phyloP scores from a whole-genome alignment of 2,329 filamentous ascomycete genomes.

The Clarireedia homoeocarpa region DNA sequence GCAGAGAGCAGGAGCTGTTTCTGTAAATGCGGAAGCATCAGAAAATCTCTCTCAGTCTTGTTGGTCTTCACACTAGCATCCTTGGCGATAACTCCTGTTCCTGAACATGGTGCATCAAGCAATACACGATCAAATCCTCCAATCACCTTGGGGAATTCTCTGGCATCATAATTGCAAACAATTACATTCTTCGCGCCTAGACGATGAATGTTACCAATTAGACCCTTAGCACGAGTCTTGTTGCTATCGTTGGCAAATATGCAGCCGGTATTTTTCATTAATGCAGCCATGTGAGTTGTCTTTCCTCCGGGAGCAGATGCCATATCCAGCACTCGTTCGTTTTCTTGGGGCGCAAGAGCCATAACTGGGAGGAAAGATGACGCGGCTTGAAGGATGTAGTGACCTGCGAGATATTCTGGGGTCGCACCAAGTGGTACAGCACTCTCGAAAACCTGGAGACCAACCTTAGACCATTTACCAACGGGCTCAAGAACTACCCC shows the following conservation, averaged over 20 bases:
- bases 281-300: slow-evolving; percentile 88
- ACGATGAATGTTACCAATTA: slow-evolving; percentile 96
- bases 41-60: slow-evolving; percentile 92
- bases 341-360: slow-evolving; percentile 88
- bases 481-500: slow-evolving; percentile 94
- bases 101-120: slow-evolving; percentile 90
- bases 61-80: slow-evolving; percentile 97
- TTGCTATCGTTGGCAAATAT: slow-evolving; percentile 96
- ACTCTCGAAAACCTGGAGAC: slow-evolving; percentile 91
- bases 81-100: slow-evolving; percentile 95
- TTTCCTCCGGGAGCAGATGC: slow-evolving; percentile 93
- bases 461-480: slow-evolving; percentile 98
- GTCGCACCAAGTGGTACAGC: slow-evolving; percentile 77
- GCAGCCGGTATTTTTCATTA: slow-evolving; percentile 96
- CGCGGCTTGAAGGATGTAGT: slow-evolving; percentile 96
- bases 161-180: slow-evolving; percentile 90
- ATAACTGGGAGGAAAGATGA: slow-evolving; percentile 97
- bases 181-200: slow-evolving; percentile 89
- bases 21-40: slow-evolving; percentile 86
- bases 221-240: slow-evolving; percentile 87
- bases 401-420: slow-evolving; percentile 91
- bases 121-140: slow-evolving; percentile 93
- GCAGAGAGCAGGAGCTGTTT: slow-evolving; percentile 89
- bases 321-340: slow-evolving; percentile 88
- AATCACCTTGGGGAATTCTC: slow-evolving; percentile 89